Base-by-base conservation (phyloP, 768 basidiomycete genomes). In the Auricularia heimuer region DNA sequence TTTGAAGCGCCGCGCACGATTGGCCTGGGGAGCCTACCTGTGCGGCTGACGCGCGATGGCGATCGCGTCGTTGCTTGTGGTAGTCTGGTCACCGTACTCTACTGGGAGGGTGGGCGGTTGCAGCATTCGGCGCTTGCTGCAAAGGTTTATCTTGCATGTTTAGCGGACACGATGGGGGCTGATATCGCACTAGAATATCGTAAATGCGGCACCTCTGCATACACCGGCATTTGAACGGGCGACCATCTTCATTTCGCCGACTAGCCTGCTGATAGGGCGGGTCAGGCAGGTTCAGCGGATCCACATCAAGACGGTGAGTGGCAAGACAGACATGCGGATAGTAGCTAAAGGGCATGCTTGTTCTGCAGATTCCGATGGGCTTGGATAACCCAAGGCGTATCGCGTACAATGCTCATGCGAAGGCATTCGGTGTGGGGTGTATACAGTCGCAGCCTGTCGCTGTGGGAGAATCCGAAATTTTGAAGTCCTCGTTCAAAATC, bases 291-390 rank as follows among this genome's bases (percentile, higher is more conserved):
- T 92, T 11, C 84, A 90, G 67, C 90, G 90, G 73, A 80, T 94
- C 73, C 89, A 95, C 69, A 85, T 95, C 58, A 85, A 86, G 64
- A 83, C 90, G 42, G 92, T 92, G 72, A 67, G 82, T 67, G 37
- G 47, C 29, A 29, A 29, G 29, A 29, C 29, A 29, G 29, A 29
- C 29, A 29, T 29, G 29, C 29, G 29, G 29, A 29, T 29, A 29
- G 29, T 29, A 29, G 29, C 2, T 29, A 29, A 29, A 29, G 29
- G 29, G 29, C 29, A 29, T 29, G 29, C 29, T 29, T 29, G 29
- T 29, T 29, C 29, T 29, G 29, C 69, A 93, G 92, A 77, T 92
- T 35, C 79, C 84, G 33, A 76, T 94, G 10, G 92, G 91, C 2
- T 76, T 83, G 34, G 85, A 91, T 64, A 84, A 83, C 70, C 94